phyloP scores from a whole-genome alignment of 1,139 yeast genomes.

The Meyerozyma carpophila region DNA sequence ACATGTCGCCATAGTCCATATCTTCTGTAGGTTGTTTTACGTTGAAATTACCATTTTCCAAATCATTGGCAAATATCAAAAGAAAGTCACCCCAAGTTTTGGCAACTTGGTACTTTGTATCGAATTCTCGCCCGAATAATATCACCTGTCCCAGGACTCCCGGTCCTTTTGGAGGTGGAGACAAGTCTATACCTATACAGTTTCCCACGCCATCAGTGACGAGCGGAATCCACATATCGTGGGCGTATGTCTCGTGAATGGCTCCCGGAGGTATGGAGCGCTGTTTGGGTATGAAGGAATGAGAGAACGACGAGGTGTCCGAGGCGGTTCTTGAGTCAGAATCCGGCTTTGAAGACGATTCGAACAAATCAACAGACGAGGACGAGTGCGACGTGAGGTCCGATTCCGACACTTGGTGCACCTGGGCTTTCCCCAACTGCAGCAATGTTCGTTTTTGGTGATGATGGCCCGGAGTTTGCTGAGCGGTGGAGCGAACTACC shows the following conservation, averaged over 20 bases:
- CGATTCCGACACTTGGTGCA: slow-evolving; percentile 4
- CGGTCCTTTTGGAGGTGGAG: slow-evolving; percentile 59
- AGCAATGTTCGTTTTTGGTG: background rate
- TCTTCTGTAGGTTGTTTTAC: slow-evolving; percentile 46
- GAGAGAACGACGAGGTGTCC: background rate
- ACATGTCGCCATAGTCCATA: slow-evolving; percentile 44
- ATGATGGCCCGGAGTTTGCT: background rate
- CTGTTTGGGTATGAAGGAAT: slow-evolving; percentile 43
- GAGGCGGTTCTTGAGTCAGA: background rate
- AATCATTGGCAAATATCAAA: slow-evolving; percentile 74
- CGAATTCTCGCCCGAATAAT: slow-evolving; percentile 85
- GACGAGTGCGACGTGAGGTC: slow-evolving; percentile 3
- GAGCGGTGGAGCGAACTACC: slow-evolving; percentile 46
- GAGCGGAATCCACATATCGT: slow-evolving; percentile 86
- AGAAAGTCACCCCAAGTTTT: slow-evolving; percentile 84
- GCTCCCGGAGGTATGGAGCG: slow-evolving; percentile 69
- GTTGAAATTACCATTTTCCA: slow-evolving; percentile 72
- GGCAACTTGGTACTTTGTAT: slow-evolving; percentile 72
- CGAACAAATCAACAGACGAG: slow-evolving; percentile 2
- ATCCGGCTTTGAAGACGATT: background rate
- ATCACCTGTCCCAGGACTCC: slow-evolving; percentile 85
- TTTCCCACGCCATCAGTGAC: slow-evolving; percentile 87
- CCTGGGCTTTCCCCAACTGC: slow-evolving; percentile 4
- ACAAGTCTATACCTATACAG: slow-evolving; percentile 82
- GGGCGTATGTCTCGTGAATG: slow-evolving; percentile 71